Evolutionary conservation across 768 basidiomycete species (phyloP).

Genomic region (Filobasidium wieringae): DNA sequence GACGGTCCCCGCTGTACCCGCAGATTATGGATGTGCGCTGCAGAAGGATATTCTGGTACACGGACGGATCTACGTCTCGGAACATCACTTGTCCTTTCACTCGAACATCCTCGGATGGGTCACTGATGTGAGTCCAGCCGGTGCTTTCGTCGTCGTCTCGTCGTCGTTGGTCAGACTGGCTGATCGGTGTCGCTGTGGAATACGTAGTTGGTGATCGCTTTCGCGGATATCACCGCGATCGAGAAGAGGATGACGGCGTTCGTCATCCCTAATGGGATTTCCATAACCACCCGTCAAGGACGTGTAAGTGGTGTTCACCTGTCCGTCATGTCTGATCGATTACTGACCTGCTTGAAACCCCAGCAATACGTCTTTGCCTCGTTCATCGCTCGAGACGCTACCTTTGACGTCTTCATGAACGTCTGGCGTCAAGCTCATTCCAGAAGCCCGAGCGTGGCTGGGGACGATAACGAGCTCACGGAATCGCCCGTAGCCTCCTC

Average conservation of each 20-base stretch:
- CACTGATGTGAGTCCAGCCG: slow-evolving; percentile 60
- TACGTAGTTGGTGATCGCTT: slow-evolving; percentile 66
- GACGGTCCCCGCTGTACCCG: background rate
- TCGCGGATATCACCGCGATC: slow-evolving; percentile 68
- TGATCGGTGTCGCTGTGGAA: background rate
- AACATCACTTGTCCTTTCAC: slow-evolving; percentile 98
- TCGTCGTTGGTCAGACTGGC: no score
- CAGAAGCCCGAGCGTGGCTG: slow-evolving; percentile 14
- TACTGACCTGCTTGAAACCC: slow-evolving; percentile 16
- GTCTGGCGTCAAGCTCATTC: slow-evolving; percentile 78
- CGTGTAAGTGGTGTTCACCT: slow-evolving; percentile 19
- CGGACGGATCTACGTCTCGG: slow-evolving; percentile 90
- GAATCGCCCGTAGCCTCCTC: background rate
- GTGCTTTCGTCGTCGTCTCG: background rate
- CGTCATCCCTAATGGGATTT: slow-evolving; percentile 93
- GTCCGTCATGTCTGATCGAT: no score
- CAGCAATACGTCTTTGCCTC: slow-evolving; percentile 85
- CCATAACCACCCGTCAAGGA: slow-evolving; percentile 61
- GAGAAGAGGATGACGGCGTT: slow-evolving; percentile 98
- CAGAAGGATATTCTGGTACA: slow-evolving; percentile 95
- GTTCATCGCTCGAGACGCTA: slow-evolving; percentile 89
- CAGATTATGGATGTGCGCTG: slow-evolving; percentile 94
- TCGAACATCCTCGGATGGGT: slow-evolving; percentile 99
- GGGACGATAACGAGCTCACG: slow-evolving; percentile 5
- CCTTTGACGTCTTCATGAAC: slow-evolving; percentile 88